A percentile compares a stretch with the other conserved stretches of the same genome.
Conservation (phyloP, 2,329 filamentous ascomycete genomes). For the Decorospora gaudefroyi region DNA sequence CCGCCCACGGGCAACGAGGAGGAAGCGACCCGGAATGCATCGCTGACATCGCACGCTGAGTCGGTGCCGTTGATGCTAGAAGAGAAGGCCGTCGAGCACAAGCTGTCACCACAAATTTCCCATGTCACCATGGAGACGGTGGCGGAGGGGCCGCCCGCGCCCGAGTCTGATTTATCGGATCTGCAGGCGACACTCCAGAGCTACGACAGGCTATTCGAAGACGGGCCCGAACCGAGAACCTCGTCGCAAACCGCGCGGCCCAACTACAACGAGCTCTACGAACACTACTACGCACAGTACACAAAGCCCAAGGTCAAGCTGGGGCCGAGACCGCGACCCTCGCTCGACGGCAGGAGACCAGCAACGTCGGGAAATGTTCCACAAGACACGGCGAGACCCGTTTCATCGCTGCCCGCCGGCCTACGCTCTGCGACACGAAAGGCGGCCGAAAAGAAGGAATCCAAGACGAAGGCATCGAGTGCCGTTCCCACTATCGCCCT, state of each 20-base stretch:
- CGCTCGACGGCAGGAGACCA: conserved; percentile 66
- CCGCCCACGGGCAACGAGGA: conserved; percentile 17
- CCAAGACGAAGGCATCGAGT: conserved; percentile 44
- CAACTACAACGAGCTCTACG: conserved; percentile 49
- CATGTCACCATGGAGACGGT: conserved; percentile 30
- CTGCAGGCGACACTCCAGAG: conserved; percentile 37
- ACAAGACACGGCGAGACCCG: conserved; percentile 62
- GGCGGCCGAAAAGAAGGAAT: conserved; percentile 37
- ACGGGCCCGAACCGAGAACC: conserved; percentile 50
- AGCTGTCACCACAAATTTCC: conserved; percentile 23
- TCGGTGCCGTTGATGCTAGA: conserved; percentile 24
- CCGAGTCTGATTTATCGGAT: conserved; percentile 25
- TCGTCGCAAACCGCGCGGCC: conserved; percentile 51
- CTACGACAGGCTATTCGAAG: conserved; percentile 43
- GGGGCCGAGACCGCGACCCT: conserved; percentile 83
- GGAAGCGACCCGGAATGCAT: conserved; percentile 10
- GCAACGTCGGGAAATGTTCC: conserved; percentile 59
- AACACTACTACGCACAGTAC: conserved; percentile 55
- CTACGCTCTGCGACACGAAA: conserved; percentile 60
- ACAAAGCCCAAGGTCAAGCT: conserved; percentile 86
- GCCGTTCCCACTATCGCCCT: conserved; percentile 37
- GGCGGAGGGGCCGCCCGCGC: conserved; percentile 27
- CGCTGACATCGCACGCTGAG: conserved; percentile 21
- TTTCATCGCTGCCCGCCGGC: conserved; percentile 80
- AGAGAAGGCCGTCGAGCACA: conserved; percentile 16